These are phyloP conservation scores for Apiotrichum domesticum DNA, from an alignment of 1,284 basidiomycete species.

Conservation along the genomic window DNA sequence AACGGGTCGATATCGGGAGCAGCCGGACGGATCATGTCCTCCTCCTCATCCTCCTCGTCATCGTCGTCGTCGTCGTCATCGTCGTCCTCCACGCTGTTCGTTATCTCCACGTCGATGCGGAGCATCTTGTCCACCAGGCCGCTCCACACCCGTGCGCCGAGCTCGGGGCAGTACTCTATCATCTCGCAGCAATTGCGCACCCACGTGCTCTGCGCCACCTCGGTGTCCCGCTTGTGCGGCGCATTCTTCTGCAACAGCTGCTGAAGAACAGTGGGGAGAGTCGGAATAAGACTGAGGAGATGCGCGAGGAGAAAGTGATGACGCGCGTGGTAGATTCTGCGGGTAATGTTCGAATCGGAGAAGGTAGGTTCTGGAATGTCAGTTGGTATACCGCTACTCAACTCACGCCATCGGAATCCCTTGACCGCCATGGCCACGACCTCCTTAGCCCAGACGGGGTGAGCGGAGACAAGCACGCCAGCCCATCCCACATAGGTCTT, in stretches of 20 bases:
- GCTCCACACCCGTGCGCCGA: conserved; percentile 75
- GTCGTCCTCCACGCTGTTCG: conserved; percentile 87
- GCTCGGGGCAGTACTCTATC: conserved; percentile 81
- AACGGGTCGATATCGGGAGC: conserved; percentile 76
- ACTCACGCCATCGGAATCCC: conserved; percentile 82
- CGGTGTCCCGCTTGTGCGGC: conserved; percentile 86
- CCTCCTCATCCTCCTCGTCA: conserved; percentile 48
- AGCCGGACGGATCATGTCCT: conserved; percentile 15
- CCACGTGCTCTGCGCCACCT: conserved; percentile 77
- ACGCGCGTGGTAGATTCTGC: conserved; percentile 77
- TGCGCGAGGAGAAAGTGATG: conserved; percentile 79
- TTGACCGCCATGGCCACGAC: conserved; percentile 75
- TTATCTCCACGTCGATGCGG: conserved; percentile 96
- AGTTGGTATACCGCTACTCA: not conserved
- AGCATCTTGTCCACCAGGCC: conserved; percentile 86
- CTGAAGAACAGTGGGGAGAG: conserved; percentile 74
- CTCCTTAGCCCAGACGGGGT: conserved; percentile 82
- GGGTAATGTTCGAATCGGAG: conserved; percentile 54
- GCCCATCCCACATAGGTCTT: conserved; percentile 81
- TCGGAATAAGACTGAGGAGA: conserved; percentile 81
- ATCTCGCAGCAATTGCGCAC: conserved; percentile 83
- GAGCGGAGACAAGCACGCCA: conserved; percentile 86
- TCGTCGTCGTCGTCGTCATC: conserved; percentile 63
- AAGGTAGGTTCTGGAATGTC: conserved; percentile 19
- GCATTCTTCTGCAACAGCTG: conserved; percentile 78